Conservation (phyloP, 352 stramenopile species). For the Halophytophthora polymorphica region DNA sequence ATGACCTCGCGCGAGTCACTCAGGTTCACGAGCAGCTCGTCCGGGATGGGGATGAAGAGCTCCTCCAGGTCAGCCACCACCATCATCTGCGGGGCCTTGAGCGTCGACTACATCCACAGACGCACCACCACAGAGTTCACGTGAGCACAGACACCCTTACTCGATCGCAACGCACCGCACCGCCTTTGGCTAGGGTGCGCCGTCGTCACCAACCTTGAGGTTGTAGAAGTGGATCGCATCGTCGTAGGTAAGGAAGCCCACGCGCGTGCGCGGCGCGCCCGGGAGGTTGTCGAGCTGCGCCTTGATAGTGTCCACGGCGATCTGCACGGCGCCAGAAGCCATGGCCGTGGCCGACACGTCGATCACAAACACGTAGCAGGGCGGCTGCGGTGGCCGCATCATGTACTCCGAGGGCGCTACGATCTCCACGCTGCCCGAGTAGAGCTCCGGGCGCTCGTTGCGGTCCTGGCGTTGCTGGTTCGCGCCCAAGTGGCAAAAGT, state of each 20-base stretch:
- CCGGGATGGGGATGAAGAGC: slow-evolving; percentile 89
- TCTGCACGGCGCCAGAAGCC: slow-evolving; percentile 62
- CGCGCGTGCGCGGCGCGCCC: slow-evolving; percentile 63
- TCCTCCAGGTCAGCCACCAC: slow-evolving; percentile 85
- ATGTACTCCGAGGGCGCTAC: slow-evolving; percentile 87
- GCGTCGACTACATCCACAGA: slow-evolving; percentile 39
- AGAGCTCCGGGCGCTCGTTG: slow-evolving; percentile 85
- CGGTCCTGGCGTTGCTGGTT: slow-evolving; percentile 93
- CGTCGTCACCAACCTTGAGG: slow-evolving; percentile 55
- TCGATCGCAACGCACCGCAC: too few species aligned
- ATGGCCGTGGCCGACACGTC: slow-evolving; percentile 81
- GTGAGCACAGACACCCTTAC: background rate
- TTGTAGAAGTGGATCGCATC: slow-evolving; percentile 89
- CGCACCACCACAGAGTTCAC: slow-evolving; percentile 55
- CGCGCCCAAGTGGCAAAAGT: slow-evolving; percentile 97
- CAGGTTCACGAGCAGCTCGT: slow-evolving; percentile 98
- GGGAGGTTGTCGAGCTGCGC: slow-evolving; percentile 80
- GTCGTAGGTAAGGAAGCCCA: slow-evolving; percentile 89
- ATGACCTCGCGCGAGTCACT: slow-evolving; percentile 92
- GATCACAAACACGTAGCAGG: slow-evolving; percentile 89
- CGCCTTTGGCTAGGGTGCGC: too few species aligned
- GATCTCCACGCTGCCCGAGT: slow-evolving; percentile 79
- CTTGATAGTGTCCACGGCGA: slow-evolving; percentile 75
- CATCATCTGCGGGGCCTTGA: slow-evolving; percentile 89
- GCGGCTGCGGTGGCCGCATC: slow-evolving; percentile 84